Conservation (phyloP, 2,329 filamentous ascomycete genomes). For the Trichoderma sp. region DNA sequence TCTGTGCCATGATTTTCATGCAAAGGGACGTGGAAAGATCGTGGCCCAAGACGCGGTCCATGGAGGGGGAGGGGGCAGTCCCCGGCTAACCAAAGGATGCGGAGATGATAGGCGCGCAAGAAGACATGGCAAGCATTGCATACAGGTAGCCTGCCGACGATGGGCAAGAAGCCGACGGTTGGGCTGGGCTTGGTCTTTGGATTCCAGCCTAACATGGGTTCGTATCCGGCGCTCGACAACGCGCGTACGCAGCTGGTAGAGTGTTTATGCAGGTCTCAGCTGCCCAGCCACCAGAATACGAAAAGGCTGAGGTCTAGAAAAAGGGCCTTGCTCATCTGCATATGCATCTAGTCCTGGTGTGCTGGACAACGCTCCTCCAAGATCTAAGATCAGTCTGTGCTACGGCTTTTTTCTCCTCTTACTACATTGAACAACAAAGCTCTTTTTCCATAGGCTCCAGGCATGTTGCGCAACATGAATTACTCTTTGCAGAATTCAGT, state of each 20-base stretch:
- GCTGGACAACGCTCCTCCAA: background rate
- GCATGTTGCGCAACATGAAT: background rate
- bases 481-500: background rate
- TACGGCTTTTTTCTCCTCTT: background rate
- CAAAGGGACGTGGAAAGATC: background rate
- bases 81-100: background rate
- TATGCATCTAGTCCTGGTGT: background rate
- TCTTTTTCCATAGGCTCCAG: background rate
- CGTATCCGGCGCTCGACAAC: background rate
- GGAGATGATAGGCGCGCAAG: background rate
- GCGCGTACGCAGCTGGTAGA: background rate
- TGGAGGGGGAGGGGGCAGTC: background rate
- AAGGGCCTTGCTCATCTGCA: too few relatives aligned
- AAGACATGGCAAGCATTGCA: background rate
- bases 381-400: constrained; percentile 1
- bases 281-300: background rate
- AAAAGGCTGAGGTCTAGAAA: background rate
- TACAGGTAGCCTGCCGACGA: background rate
- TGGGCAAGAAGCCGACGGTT: background rate
- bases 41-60: background rate
- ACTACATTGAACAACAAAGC: background rate
- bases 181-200: background rate
- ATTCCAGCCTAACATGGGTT: background rate
- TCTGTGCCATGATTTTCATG: background rate
- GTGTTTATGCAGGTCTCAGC: background rate